Conservation (phyloP, 352 stramenopile genomes). For the Globisporangium splendens region DNA sequence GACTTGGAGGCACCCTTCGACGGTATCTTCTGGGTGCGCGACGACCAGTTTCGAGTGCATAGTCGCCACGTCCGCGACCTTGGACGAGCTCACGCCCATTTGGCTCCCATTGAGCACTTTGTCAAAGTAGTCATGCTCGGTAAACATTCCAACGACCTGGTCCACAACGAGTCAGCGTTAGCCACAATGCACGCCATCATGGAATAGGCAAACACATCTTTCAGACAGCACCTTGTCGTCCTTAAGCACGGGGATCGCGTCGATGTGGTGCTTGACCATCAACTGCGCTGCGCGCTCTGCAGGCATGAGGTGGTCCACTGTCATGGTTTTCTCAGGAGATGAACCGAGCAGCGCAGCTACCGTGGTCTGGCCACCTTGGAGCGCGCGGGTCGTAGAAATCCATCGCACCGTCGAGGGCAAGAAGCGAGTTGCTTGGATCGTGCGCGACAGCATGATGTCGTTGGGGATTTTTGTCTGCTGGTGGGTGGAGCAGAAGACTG, state of each 20-base stretch:
- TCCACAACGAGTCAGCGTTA: neutral
- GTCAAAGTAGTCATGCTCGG: conserved; percentile 43
- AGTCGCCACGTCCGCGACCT: conserved; percentile 32
- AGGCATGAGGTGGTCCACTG: conserved; percentile 31
- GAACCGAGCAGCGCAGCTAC: conserved; percentile 8
- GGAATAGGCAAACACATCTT: neutral
- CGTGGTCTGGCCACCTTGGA: conserved; percentile 11
- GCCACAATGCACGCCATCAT: neutral
- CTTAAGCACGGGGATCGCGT: conserved; percentile 32
- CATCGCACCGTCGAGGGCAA: conserved; percentile 4
- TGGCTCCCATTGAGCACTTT: conserved; percentile 35
- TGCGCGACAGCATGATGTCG: conserved; percentile 7
- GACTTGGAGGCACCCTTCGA: conserved; percentile 34
- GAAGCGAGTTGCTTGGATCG: neutral
- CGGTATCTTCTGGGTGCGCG: conserved; percentile 33
- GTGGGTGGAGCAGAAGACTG: neutral
- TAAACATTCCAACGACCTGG: conserved; percentile 38
- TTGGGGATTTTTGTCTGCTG: neutral
- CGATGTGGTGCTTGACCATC: conserved; percentile 33
- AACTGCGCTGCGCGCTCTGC: conserved; percentile 29
- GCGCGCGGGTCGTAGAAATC: conserved; percentile 6
- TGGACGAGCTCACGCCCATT: conserved; percentile 20
- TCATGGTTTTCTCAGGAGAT: conserved; percentile 5
- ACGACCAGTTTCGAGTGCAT: conserved; percentile 35
- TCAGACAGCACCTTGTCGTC: conserved; percentile 20